phyloP scores from a whole-genome alignment of 2,329 filamentous ascomycete species.

The Claviceps maximensis region DNA sequence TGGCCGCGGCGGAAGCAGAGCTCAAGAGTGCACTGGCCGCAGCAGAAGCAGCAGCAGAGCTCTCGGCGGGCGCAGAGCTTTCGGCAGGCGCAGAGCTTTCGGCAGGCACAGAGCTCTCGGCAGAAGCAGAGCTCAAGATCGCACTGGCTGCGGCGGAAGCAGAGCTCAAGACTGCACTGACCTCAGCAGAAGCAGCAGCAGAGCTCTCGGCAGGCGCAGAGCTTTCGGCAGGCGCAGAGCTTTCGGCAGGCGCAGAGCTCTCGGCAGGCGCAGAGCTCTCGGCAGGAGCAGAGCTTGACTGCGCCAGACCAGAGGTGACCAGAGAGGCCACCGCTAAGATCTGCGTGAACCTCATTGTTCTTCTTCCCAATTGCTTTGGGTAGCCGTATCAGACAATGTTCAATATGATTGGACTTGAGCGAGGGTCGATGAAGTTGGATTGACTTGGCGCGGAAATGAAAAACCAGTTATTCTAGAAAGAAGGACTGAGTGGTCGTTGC shows the following conservation, averaged over 20 bases:
- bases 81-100: not conserved
- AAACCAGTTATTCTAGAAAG: not conserved
- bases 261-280: not conserved
- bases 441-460: not conserved
- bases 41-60: not conserved
- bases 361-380: slow-evolving; percentile 7
- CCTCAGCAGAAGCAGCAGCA: no score
- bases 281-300: not conserved
- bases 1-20: not conserved
- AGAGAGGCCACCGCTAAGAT: slow-evolving; percentile 12
- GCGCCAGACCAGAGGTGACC: slow-evolving; percentile 1
- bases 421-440: slow-evolving; percentile 9
- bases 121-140: not conserved
- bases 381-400: not conserved
- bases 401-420: not conserved
- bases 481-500: not conserved
- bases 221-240: not conserved
- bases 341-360: slow-evolving; percentile 23
- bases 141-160: not conserved
- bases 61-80: not conserved
- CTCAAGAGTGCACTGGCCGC: not conserved
- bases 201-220: not conserved
- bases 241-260: not conserved
- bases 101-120: not conserved
- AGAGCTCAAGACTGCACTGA: not conserved